phyloP scores from a whole-genome alignment of 2,329 filamentous ascomycete species.

The Corinectria fuckeliana region DNA sequence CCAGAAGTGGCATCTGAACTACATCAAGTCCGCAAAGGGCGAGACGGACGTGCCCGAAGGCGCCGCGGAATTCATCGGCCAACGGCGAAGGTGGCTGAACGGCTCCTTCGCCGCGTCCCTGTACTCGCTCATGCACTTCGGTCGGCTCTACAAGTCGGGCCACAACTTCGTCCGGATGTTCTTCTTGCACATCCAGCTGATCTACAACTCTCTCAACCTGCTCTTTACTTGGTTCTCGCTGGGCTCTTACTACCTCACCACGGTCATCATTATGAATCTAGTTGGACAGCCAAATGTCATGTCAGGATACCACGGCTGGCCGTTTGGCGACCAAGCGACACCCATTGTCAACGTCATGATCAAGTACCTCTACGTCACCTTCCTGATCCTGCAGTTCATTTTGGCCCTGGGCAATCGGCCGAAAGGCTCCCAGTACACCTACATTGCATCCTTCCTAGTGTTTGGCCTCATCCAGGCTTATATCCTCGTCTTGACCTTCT shows the following conservation, averaged over 20 bases:
- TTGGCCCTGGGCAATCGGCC: conserved; percentile 8
- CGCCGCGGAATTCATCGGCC: background rate
- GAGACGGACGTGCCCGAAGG: conserved; percentile 1
- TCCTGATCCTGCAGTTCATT: conserved; percentile 3
- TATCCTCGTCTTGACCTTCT: background rate
- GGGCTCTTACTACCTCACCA: background rate
- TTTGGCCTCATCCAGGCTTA: conserved; percentile 8
- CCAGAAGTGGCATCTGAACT: conserved; percentile 1
- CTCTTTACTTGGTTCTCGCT: conserved; percentile 24
- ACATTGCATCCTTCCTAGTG: background rate
- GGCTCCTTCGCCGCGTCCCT: conserved; percentile 6
- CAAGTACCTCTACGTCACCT: conserved; percentile 1
- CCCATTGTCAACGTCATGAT: conserved; percentile 7
- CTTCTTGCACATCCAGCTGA: background rate
- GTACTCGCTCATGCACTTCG: background rate
- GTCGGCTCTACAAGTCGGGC: background rate
- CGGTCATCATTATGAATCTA: conserved; percentile 16
- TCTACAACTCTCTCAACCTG: conserved; percentile 6
- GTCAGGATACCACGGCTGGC: background rate
- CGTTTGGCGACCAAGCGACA: conserved; percentile 15
- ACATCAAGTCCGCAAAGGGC: conserved; percentile 5
- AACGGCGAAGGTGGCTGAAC: conserved; percentile 8
- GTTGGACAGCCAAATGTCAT: background rate
- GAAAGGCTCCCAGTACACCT: conserved; percentile 7
- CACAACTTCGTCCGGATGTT: background rate